These are phyloP conservation scores for Colletotrichum sp. DNA, from an alignment of 2,329 filamentous ascomycete genomes.

Conservation along the genomic window DNA sequence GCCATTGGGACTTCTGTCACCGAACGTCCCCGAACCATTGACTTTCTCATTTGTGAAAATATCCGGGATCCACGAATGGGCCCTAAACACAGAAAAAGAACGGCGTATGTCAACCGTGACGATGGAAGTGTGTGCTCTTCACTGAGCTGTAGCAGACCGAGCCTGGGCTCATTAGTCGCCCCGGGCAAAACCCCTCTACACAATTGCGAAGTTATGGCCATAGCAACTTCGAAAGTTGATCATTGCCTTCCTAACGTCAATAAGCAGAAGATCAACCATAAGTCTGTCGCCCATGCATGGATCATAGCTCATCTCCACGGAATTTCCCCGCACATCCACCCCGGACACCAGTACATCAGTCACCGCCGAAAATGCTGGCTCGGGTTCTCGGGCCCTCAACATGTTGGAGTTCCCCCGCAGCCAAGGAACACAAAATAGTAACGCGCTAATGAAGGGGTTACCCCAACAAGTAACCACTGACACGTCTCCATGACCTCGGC, in stretches of 20 bases:
- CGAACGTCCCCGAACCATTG: background rate
- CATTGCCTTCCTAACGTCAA: background rate
- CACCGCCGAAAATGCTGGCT: background rate
- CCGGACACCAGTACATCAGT: background rate
- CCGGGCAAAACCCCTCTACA: accelerated
- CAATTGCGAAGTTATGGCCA: too few relatives aligned
- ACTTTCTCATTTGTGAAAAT: background rate
- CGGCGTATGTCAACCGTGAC: background rate
- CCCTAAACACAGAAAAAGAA: too few relatives aligned
- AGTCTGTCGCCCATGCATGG: background rate
- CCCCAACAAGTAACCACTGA: constrained; percentile 4
- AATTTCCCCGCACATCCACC: background rate
- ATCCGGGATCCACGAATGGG: background rate
- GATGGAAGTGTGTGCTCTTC: background rate
- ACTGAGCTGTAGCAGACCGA: background rate
- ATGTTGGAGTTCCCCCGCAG: background rate
- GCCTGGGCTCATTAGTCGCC: background rate
- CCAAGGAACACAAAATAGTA: background rate
- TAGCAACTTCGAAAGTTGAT: background rate
- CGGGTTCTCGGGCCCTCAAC: background rate
- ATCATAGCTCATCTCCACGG: background rate
- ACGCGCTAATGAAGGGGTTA: constrained; percentile 9
- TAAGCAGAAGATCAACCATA: background rate
- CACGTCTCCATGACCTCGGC: constrained; percentile 3
- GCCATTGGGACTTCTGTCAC: background rate